Conservation (phyloP, 208 protist genomes). For the Trypanosoma conorhini region DNA sequence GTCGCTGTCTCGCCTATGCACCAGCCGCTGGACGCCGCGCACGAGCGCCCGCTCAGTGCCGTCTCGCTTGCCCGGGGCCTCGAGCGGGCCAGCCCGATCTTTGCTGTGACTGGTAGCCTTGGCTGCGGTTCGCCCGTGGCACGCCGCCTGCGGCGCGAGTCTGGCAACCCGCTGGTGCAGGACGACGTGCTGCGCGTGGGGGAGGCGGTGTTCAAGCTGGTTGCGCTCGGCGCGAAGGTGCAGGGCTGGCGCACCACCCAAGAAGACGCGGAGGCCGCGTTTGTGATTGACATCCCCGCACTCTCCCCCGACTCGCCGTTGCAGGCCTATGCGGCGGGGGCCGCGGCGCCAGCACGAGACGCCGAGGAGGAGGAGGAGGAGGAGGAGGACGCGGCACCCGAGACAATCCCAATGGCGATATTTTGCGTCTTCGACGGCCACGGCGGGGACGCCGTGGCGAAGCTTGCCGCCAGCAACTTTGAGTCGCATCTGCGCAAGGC, state of each 20-base stretch:
- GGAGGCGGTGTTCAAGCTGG: conserved; percentile 44
- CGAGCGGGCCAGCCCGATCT: no score
- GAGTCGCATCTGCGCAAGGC: conserved; percentile 59
- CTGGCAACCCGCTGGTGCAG: conserved; percentile 8
- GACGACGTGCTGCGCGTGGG: conserved; percentile 40
- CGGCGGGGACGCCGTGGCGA: conserved; percentile 76
- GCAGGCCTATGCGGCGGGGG: background rate
- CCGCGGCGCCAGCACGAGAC: conserved; percentile 11
- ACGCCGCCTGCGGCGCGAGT: conserved; percentile 26
- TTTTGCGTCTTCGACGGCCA: conserved; percentile 88
- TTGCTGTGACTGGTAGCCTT: background rate
- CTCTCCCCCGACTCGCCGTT: conserved; percentile 16
- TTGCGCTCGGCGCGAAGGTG: conserved; percentile 57
- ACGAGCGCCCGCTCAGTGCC: background rate
- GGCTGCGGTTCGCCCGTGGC: conserved; percentile 28
- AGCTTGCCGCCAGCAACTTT: conserved; percentile 62
- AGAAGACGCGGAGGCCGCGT: conserved; percentile 76
- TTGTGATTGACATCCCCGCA: conserved; percentile 61
- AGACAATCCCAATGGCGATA: conserved; percentile 67
- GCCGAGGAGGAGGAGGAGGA: conserved; percentile 8
- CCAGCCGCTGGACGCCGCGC: background rate
- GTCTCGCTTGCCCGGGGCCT: background rate
- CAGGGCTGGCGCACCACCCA: conserved; percentile 82
- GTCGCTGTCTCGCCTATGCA: background rate
- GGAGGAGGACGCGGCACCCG: background rate